These are phyloP conservation scores for Colletotrichum orchidophilum DNA, from an alignment of 2,329 filamentous ascomycete species.

Conservation along the genomic window DNA sequence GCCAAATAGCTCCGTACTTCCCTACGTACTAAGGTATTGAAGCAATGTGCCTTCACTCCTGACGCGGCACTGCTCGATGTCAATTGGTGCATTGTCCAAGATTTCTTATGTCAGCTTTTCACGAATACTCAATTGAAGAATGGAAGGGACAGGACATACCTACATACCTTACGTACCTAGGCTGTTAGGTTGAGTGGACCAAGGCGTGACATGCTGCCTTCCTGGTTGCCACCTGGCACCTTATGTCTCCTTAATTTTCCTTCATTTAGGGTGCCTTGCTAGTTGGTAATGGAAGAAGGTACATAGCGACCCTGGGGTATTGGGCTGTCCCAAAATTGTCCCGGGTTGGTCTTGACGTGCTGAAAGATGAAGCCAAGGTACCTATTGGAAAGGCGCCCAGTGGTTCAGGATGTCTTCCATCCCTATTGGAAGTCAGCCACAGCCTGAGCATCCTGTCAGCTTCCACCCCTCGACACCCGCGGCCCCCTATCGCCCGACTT, in stretches of 20 bases:
- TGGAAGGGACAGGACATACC: not conserved
- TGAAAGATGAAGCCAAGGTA: not conserved
- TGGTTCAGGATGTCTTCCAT: not conserved
- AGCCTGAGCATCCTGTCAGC: constrained; percentile 17
- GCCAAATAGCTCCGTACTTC: not conserved
- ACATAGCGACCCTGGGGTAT: not conserved
- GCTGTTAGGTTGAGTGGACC: not conserved
- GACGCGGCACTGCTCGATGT: not conserved
- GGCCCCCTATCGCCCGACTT: constrained; percentile 29
- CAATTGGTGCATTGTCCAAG: not conserved
- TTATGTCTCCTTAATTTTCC: too few species aligned
- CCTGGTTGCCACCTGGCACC: constrained; percentile 5
- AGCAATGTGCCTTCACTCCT: not conserved
- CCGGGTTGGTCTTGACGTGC: not conserved
- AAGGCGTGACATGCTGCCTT: not conserved
- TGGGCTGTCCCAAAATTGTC: not conserved
- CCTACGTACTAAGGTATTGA: too few species aligned
- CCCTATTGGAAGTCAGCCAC: not conserved
- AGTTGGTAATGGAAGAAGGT: not conserved
- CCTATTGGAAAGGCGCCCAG: not conserved
- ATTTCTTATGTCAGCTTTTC: not conserved
- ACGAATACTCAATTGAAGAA: not conserved
- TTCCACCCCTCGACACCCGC: constrained; percentile 17
- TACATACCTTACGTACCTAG: too few species aligned
- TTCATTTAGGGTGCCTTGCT: not conserved